These are phyloP conservation scores for Nitzschia palea DNA, from an alignment of 108 stramenopile genomes.

Conservation along the genomic window DNA sequence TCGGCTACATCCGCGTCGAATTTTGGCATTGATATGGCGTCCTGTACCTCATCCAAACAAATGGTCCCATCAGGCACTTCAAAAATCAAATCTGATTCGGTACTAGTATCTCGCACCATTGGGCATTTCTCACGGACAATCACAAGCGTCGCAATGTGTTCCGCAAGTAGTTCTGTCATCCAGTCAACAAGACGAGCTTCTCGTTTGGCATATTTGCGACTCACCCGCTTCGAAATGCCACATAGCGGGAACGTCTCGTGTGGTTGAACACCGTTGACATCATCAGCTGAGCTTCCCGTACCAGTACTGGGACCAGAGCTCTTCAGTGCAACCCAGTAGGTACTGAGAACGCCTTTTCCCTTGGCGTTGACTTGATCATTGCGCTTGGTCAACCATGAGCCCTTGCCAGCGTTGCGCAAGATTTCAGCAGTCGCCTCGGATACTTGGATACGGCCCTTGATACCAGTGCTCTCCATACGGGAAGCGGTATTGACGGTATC, in stretches of 20 bases:
- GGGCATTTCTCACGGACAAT: not conserved
- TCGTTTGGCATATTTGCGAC: too few relatives aligned
- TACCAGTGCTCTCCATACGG: conserved; percentile 2
- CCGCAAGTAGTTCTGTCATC: conserved; percentile 14
- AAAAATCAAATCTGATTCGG: not conserved
- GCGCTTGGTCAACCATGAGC: not conserved
- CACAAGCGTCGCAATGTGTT: not conserved
- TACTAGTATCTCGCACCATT: not conserved
- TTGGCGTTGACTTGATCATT: conserved; percentile 2
- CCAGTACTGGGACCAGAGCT: too few relatives aligned
- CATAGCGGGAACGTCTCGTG: not conserved
- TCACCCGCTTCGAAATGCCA: not conserved
- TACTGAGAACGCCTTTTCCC: conserved; percentile 6
- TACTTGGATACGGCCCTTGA: not conserved
- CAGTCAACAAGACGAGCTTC: not conserved
- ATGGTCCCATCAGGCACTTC: not conserved
- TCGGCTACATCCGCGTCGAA: not conserved
- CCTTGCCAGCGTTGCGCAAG: conserved; percentile 5
- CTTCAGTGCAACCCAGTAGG: conserved; percentile 3
- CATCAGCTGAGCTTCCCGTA: too few relatives aligned
- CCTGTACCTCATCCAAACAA: conserved; percentile 10
- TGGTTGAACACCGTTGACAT: too few relatives aligned
- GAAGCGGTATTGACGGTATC: conserved; percentile 4
- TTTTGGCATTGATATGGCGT: not conserved
- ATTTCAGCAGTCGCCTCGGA: not conserved